Evolutionary conservation across 352 stramenopile species (phyloP).

Genomic region (Thraustotheca clavata): DNA sequence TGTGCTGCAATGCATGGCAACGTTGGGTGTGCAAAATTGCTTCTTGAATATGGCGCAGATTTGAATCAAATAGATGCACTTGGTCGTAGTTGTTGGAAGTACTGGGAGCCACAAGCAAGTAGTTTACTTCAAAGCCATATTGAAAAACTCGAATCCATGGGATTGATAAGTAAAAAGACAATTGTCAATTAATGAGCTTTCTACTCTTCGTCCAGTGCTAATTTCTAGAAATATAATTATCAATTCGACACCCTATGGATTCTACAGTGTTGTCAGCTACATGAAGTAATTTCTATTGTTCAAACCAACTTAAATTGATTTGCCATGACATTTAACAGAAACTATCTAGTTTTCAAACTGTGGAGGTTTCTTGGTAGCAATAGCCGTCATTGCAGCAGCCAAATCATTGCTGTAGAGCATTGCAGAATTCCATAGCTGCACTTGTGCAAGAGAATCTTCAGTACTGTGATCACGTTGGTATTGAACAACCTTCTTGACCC

Average conservation of each 20-base stretch:
- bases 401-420: constrained; percentile 83
- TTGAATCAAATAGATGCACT: constrained; percentile 31
- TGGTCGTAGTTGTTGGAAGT: constrained; percentile 25
- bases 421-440: constrained; percentile 78
- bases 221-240: too few species aligned
- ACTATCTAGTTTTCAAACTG: constrained; percentile 6
- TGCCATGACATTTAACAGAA: too few species aligned
- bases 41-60: constrained; percentile 34
- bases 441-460: constrained; percentile 56
- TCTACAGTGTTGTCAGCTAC: too few species aligned
- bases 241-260: too few species aligned
- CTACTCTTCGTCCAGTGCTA: too few species aligned
- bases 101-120: constrained; percentile 1
- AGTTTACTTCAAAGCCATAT: constrained; percentile 7
- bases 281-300: too few species aligned
- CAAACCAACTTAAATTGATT: too few species aligned
- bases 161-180: background rate
- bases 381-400: constrained; percentile 51
- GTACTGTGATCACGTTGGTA: constrained; percentile 84
- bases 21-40: constrained; percentile 24
- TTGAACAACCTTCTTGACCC: constrained; percentile 83
- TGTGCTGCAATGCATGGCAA: constrained; percentile 48
- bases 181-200: background rate
- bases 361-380: background rate
- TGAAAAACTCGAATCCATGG: constrained; percentile 14